Evolutionary conservation across 306 rosid genomes (phyloP), one percentile per base, ranked within the genome.

Genomic region (Purshia tridentata): DNA sequence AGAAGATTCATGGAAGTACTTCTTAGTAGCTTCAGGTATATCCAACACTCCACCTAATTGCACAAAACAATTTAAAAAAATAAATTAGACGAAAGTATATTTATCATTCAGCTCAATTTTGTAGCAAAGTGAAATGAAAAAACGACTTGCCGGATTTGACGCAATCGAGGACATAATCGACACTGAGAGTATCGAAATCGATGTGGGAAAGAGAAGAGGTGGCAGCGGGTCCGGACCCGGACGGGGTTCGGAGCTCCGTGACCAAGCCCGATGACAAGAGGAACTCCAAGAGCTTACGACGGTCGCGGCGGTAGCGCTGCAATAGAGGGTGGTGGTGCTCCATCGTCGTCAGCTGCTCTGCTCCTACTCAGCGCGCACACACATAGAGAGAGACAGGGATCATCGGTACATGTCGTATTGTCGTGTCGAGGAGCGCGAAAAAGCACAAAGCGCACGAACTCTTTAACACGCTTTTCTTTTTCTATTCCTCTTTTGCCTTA

Each of bases 261-360:
- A 81, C 72, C 40, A 81, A 57, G 68, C 84, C 74, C n/a, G 86
- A 81, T 6, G 90, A 83, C 5, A 81, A 52, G 50, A 86, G 72
- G 66, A 78, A 79, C 73, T 80, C 77, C 37, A 83, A 45, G 5
- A 86, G 86, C 70, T 84, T 86, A 3, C 85, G 88, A 57, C 90
- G 88, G 48, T 83, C 88, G 14, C 78, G 76, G 63, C 84, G 86
- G 65, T 81, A 86, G 16, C 78, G 84, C 78, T 73, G 76, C 19
- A 86, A 40, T 48, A 78, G 60, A 47, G 77, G 69, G 56, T 44
- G 71, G 10, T 50, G 74, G 5, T 69, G 63, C 59, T 73, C 81
- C 85, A 82, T 77, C 40, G 15, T 9, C 58, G 55, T 52, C 72
- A 49, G 73, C 60, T 18, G 6, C 15, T 29, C 35, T 29, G 35